Evolutionary conservation across 495 filamentous ascomycete genomes (phyloP), one percentile per base, ranked within the genome.

Genomic region (Clavariopsis aquatica): DNA sequence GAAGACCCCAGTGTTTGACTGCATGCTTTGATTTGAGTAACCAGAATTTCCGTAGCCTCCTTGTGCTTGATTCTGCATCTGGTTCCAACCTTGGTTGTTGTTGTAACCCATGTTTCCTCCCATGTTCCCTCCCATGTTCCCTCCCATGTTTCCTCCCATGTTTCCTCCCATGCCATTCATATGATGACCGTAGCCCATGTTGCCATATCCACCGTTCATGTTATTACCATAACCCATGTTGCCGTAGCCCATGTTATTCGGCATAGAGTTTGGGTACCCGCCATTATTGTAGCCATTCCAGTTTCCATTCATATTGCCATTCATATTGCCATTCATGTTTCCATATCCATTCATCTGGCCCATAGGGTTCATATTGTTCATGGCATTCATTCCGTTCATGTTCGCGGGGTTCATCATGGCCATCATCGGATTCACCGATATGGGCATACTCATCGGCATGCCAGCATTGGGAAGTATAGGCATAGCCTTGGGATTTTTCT

Each of bases 321-420:
- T 43, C 38, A 43, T 43, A 17, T 45, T 20, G 28, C 17, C 45
- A 60, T 75, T 73, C 67, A 75, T 78, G 45, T 65, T 61, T 54
- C 31, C 31, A 65, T 78, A 73, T 43, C 81, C 79, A 68, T 80
- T 84, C 77, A 84, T 84, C 20, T 22, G n/a, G 47, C 72, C 71
- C 17, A 46, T 28, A 15, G 28, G 38, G 15, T 43, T 43, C 38
- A 43, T 28, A 6, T 6, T 9, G 49, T 78, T 82, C 83, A 86
- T 85, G 31, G 76, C 73, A 60, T 78, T 78, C 78, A 79, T 28
- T 70, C 47, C 53, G 49, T 70, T 65, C 71, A 71, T 74, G 15
- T 65, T 58, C 22, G 20, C 19, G 20, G 57, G 60, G 68, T 77
- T 76, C 36, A 76, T 76, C 73, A 79, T 79, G 47, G 55, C 72